These are phyloP conservation scores for Daedaleopsis nitida DNA, from an alignment of 768 basidiomycete species.

Conservation along the genomic window DNA sequence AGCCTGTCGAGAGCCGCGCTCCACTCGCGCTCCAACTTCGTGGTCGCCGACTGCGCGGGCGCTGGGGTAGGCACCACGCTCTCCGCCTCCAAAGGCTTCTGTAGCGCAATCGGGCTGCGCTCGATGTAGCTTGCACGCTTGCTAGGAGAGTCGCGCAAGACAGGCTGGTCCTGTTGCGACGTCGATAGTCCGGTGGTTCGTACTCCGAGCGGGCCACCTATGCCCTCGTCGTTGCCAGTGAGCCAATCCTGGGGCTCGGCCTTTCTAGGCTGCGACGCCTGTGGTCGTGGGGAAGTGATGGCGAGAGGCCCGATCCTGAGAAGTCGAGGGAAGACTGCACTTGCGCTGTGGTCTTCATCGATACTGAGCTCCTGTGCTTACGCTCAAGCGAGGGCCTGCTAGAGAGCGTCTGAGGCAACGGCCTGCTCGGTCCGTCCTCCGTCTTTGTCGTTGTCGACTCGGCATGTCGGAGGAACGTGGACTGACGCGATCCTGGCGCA, in stretches of 20 bases:
- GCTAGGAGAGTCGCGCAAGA: slow-evolving; percentile 69
- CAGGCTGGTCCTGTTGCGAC: slow-evolving; percentile 36
- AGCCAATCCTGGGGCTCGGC: slow-evolving; percentile 64
- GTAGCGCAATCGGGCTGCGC: slow-evolving; percentile 36
- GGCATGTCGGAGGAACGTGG: slow-evolving; percentile 9
- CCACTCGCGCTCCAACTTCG: slow-evolving; percentile 19
- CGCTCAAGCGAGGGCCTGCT: slow-evolving; percentile 45
- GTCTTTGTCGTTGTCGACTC: slow-evolving; percentile 14
- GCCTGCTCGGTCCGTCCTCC: slow-evolving; percentile 16
- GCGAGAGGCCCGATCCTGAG: slow-evolving; percentile 11
- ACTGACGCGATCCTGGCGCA: slow-evolving; percentile 9
- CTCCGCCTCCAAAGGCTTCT: slow-evolving; percentile 33
- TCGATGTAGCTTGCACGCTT: slow-evolving; percentile 73
- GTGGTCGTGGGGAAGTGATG: slow-evolving; percentile 29
- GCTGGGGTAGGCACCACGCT: slow-evolving; percentile 11
- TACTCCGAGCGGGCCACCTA: slow-evolving; percentile 17
- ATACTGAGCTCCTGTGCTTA: slow-evolving; percentile 50
- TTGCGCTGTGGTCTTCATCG: slow-evolving; percentile 41
- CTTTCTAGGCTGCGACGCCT: slow-evolving; percentile 24
- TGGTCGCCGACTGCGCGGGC: slow-evolving; percentile 2
- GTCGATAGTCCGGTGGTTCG: slow-evolving; percentile 20
- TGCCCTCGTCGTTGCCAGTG: slow-evolving; percentile 62
- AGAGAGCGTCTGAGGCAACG: slow-evolving; percentile 30
- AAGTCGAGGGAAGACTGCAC: slow-evolving; percentile 16
- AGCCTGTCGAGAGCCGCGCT: slow-evolving; percentile 14